Base-by-base conservation (phyloP, 768 basidiomycete genomes). In the Clavulina sp. region DNA sequence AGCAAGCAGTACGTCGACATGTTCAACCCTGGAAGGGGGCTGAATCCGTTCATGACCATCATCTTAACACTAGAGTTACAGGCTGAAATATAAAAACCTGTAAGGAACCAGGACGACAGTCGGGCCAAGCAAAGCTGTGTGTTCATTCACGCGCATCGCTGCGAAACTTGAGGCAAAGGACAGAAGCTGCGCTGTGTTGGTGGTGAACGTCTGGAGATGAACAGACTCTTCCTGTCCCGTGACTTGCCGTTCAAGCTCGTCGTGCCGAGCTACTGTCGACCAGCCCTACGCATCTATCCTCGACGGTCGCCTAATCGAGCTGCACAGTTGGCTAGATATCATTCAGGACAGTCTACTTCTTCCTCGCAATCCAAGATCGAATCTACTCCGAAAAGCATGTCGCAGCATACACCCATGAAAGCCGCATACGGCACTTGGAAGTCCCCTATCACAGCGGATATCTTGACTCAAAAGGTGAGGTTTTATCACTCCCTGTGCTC, bases 21-120 rank as follows among this genome's bases (percentile, higher is more conserved):
- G 74, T 57, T 73, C 70, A 28, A 53, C 52, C 48, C 69, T 72
- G n/a, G 16, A 9, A 6, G 32, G 13, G 26, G 24, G 30, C 7
- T 9, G n/a, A 24, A 9, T 23, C 19, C 5, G 33, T 54, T 23
- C n/a, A 41, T 38, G 36, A 13, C 40, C 23, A 40, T 16, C 30
- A 9, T 21, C 30, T 34, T 9, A 46, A 9, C 13, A 9, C 13
- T 23, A 46, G 43, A 23, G 13, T 9, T 13, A 24, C 43, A 46
- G 18, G 23, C 2, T 49, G 36, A 30, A 41, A 48, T 29, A 4
- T 28, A 54, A 71, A 41, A 64, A 75, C 64, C 73, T 70, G 62
- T 93, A 93, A 4, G 88, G 91, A 0, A 91, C 80, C 6, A 96
- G 71, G 21, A 89, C 70, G 26, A 86, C 74, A 21, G 73, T 74